Evolutionary conservation across 805 yeast species (phyloP).

Genomic region (Lipomyces starkeyi): DNA sequence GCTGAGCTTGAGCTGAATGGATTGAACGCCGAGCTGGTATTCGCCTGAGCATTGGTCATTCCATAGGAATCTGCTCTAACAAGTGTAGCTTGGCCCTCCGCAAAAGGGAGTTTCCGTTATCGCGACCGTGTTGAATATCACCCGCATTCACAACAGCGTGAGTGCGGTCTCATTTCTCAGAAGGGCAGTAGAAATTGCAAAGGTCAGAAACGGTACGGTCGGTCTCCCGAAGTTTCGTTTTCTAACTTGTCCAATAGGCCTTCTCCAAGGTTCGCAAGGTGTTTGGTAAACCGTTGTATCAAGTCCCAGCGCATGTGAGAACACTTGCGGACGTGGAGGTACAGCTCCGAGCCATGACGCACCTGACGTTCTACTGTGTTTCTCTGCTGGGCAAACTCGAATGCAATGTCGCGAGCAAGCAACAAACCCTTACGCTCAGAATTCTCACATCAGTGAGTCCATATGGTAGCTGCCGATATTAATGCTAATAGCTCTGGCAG

Average conservation of each 20-base stretch:
- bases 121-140: slow-evolving; percentile 43
- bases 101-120: slow-evolving; percentile 43
- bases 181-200: slow-evolving; percentile 38
- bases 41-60: background rate
- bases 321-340: slow-evolving; percentile 42
- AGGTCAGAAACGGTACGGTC: background rate
- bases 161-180: slow-evolving; percentile 40
- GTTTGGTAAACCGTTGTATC: slow-evolving; percentile 39
- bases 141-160: slow-evolving; percentile 41
- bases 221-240: too few relatives aligned
- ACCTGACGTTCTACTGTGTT: slow-evolving; percentile 39
- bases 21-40: slow-evolving; percentile 36
- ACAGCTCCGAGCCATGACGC: slow-evolving; percentile 38
- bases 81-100: slow-evolving; percentile 11
- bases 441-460: slow-evolving; percentile 41
- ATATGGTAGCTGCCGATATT: background rate
- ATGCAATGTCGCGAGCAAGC: slow-evolving; percentile 21
- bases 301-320: slow-evolving; percentile 42
- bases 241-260: slow-evolving; percentile 35
- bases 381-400: slow-evolving; percentile 42
- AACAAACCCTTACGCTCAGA: slow-evolving; percentile 39
- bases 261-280: slow-evolving; percentile 42
- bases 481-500: background rate
- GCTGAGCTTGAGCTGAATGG: slow-evolving; percentile 44
- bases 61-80: background rate